Evolutionary conservation across 495 filamentous ascomycete species (phyloP).

Genomic region (Xylaria curta): DNA sequence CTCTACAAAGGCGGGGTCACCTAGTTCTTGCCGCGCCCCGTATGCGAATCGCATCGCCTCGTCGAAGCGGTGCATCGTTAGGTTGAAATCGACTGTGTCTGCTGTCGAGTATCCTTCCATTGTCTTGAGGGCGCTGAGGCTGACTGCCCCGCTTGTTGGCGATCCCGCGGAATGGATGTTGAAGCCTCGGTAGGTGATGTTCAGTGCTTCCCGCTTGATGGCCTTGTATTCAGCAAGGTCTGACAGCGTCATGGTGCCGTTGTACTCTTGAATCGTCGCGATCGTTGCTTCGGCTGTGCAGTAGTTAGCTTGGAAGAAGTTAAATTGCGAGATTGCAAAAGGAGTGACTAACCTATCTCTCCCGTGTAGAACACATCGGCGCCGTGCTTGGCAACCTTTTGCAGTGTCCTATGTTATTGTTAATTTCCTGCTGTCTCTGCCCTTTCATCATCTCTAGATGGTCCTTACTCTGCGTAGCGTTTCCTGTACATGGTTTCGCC

Average conservation of each 20-base stretch:
- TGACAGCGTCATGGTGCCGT: conserved; percentile 83
- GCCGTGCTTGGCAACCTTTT: conserved; percentile 73
- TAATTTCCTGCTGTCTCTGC: not conserved
- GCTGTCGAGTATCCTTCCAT: conserved; percentile 70
- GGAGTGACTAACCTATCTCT: conserved; percentile 43
- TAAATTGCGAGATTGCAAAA: not conserved
- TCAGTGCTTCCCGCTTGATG: conserved; percentile 62
- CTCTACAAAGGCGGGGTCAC: conserved; percentile 76
- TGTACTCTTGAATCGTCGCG: conserved; percentile 61
- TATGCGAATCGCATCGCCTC: conserved; percentile 91
- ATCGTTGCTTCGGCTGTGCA: conserved; percentile 74
- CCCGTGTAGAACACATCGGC: conserved; percentile 80
- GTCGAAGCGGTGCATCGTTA: conserved; percentile 78
- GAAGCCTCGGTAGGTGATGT: conserved; percentile 74
- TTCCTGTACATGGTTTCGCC: conserved; percentile 80
- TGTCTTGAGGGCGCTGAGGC: conserved; percentile 75
- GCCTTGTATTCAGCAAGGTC: conserved; percentile 76
- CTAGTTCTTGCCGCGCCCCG: conserved; percentile 70
- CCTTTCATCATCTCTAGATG: not conserved
- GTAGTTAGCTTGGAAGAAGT: conserved; percentile 11
- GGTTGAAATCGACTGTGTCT: conserved; percentile 39
- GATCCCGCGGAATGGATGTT: conserved; percentile 71
- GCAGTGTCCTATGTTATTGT: conserved; percentile 60
- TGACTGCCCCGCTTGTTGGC: conserved; percentile 76
- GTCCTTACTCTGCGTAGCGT: conserved; percentile 69